Conservation (phyloP, 805 yeast genomes). For the Clavispora fructus region DNA sequence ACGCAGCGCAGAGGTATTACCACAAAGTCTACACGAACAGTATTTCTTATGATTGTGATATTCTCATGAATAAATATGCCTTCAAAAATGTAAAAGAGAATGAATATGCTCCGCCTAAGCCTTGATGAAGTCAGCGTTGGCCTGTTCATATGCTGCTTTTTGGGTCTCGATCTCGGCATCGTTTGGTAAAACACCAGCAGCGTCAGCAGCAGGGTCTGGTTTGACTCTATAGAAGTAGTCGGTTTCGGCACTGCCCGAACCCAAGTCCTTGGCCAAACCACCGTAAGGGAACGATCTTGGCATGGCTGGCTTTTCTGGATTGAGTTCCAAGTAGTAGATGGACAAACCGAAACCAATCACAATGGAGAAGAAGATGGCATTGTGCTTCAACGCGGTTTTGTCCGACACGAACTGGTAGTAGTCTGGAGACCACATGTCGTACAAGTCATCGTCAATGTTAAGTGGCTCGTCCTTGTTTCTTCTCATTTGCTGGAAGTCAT, state of each 20-base stretch:
- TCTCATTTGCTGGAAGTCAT: conserved; percentile 77
- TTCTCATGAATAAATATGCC: conserved; percentile 1
- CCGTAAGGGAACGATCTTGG: conserved; percentile 71
- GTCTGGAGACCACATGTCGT: conserved; percentile 87
- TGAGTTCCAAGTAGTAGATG: conserved; percentile 43
- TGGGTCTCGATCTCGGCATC: conserved; percentile 25
- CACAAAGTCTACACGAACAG: not conserved
- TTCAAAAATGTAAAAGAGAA: not conserved
- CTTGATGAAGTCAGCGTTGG: conserved; percentile 34
- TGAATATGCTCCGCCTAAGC: conserved; percentile 11
- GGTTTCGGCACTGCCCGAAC: conserved; percentile 42
- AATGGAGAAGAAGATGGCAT: conserved; percentile 43
- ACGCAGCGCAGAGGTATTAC: no score
- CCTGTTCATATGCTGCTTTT: conserved; percentile 27
- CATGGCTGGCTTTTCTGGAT: conserved; percentile 64
- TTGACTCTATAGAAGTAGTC: conserved; percentile 35
- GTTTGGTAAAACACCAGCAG: conserved; percentile 31
- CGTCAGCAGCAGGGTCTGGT: conserved; percentile 35
- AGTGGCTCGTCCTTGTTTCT: conserved; percentile 72
- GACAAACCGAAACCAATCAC: conserved; percentile 41
- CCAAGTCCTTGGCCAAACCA: conserved; percentile 71
- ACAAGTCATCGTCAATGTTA: conserved; percentile 64
- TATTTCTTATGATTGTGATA: not conserved
- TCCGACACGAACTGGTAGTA: conserved; percentile 57
- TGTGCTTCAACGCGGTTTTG: conserved; percentile 54